phyloP scores from a whole-genome alignment of 2,329 filamentous ascomycete genomes.

The Phyllosticta citriasiana region DNA sequence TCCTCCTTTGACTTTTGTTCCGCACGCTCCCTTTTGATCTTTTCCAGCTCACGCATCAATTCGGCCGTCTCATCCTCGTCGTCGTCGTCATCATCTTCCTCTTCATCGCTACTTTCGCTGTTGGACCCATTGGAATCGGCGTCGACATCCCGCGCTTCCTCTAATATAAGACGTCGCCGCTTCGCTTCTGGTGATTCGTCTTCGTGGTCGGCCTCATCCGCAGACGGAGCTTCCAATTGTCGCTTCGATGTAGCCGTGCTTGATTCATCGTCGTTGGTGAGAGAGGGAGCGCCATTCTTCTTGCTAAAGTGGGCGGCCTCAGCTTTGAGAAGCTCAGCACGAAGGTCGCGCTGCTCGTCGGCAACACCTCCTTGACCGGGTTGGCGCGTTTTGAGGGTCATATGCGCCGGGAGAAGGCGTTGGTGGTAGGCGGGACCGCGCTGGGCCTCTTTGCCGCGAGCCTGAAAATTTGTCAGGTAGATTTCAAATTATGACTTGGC shows the following conservation, averaged over 20 bases:
- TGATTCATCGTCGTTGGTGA: conserved; percentile 34
- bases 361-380: conserved; percentile 82
- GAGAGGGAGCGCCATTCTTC: conserved; percentile 54
- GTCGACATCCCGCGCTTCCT: conserved; percentile 81
- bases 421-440: conserved; percentile 94
- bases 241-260: conserved; percentile 51
- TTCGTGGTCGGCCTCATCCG: conserved; percentile 32
- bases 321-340: conserved; percentile 79
- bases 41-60: conserved; percentile 84
- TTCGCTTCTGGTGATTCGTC: conserved; percentile 70
- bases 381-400: conserved; percentile 78
- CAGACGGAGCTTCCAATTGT: conserved; percentile 1
- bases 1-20: conserved; percentile 77
- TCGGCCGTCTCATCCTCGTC: conserved; percentile 77
- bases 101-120: conserved; percentile 48
- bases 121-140: conserved; percentile 60
- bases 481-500: not conserved
- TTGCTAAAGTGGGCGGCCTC: conserved; percentile 84
- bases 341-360: conserved; percentile 68
- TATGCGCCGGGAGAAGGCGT: conserved; percentile 87
- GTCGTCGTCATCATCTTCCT: conserved; percentile 32
- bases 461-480: conserved; percentile 41
- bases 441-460: conserved; percentile 87
- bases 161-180: conserved; percentile 66
- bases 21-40: conserved; percentile 79